Percentiles rank a stretch among this genome's conserved stretches.
Conservation (phyloP, 164 flowering plant species). For the Vitis cinerea region DNA sequence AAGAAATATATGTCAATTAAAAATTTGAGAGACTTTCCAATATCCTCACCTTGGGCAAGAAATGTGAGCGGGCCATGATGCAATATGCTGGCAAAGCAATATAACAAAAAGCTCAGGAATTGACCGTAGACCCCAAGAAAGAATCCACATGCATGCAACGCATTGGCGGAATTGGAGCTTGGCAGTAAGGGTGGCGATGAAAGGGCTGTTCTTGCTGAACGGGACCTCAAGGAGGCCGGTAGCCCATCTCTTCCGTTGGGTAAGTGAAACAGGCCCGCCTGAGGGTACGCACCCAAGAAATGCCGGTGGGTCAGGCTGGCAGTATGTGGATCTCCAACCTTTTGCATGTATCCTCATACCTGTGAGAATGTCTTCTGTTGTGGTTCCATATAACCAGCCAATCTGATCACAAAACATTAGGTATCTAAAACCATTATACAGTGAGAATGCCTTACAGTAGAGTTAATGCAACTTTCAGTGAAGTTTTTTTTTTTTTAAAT, state of each 20-base stretch:
- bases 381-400: conserved; percentile 63
- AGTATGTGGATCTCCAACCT: conserved; percentile 42
- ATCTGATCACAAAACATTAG: conserved; percentile 22
- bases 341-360: conserved; percentile 47
- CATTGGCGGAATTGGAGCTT: conserved; percentile 49
- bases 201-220: conserved; percentile 33
- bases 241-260: conserved; percentile 60
- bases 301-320: conserved; percentile 34
- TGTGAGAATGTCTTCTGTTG: conserved; percentile 50
- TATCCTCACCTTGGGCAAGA: conserved; percentile 51
- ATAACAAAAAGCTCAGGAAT: conserved; percentile 51
- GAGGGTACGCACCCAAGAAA: conserved; percentile 59
- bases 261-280: conserved; percentile 28
- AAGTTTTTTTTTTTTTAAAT: no score
- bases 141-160: conserved; percentile 26
- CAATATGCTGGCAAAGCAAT: conserved; percentile 52
- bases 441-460: no score
- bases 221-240: conserved; percentile 54
- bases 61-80: conserved; percentile 40
- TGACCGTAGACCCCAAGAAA: conserved; percentile 34
- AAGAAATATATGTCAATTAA: no score
- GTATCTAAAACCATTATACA: no score
- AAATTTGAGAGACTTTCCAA: no score
- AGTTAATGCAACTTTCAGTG: no score
- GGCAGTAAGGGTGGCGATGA: conserved; percentile 10